These are phyloP conservation scores for Carex littledalei DNA, from an alignment of 176 grass and related monocot genomes.

Conservation along the genomic window DNA sequence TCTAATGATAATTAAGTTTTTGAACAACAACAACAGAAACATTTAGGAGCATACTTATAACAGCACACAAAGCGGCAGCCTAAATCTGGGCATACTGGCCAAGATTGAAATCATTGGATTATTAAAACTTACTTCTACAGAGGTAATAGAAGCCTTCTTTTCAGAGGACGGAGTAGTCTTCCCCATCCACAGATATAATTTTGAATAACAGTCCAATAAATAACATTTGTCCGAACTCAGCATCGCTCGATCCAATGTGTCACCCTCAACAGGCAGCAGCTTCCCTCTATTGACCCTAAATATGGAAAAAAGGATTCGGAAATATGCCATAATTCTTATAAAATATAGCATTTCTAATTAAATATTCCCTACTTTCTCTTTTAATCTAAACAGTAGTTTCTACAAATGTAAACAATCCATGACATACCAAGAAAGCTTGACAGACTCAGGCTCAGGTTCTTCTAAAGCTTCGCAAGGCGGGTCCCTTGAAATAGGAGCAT, in stretches of 20 bases:
- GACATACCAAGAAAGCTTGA: slow-evolving; percentile 57
- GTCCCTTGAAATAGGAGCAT: slow-evolving; percentile 64
- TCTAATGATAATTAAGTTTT: slow-evolving; percentile 2
- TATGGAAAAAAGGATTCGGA: slow-evolving; percentile 17
- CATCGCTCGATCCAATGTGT: slow-evolving; percentile 50
- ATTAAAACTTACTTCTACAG: slow-evolving; percentile 53
- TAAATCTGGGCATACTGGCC: background rate
- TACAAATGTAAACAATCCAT: slow-evolving; percentile 12
- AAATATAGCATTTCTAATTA: background rate
- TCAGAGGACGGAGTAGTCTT: slow-evolving; percentile 63
- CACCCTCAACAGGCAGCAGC: slow-evolving; percentile 36
- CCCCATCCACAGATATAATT: slow-evolving; percentile 85
- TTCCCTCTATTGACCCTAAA: slow-evolving; percentile 69
- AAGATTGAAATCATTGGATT: slow-evolving; percentile 6
- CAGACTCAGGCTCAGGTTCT: slow-evolving; percentile 6
- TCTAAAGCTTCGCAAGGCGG: slow-evolving; percentile 14
- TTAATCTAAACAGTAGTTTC: background rate
- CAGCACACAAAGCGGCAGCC: background rate
- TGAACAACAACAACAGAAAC: background rate
- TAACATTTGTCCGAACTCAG: slow-evolving; percentile 74
- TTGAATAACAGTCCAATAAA: slow-evolving; percentile 53
- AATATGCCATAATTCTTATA: slow-evolving; percentile 8
- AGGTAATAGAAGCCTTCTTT: slow-evolving; percentile 48
- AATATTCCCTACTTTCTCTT: background rate
- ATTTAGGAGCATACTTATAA: background rate